Evolutionary conservation across 1,284 basidiomycete species (phyloP), one percentile per base, ranked within the genome.

Genomic region (Marasmius tenuissimus): DNA sequence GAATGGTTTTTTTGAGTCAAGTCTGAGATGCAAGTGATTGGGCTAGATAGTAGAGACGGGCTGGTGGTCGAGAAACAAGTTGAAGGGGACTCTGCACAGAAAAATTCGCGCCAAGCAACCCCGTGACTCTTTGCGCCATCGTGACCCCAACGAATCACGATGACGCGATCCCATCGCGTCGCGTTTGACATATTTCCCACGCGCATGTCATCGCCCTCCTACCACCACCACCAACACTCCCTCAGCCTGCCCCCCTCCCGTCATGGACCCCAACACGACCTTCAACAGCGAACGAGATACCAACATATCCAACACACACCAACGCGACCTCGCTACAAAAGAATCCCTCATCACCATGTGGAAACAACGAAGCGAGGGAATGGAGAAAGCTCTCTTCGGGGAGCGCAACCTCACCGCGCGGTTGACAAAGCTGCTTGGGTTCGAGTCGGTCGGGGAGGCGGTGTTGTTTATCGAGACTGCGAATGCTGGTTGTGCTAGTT

Each of bases 381-480:
- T 68, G 2, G 61, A 69, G 38, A 77, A 76, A 48, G 67, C 75
- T 40, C 62, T 76, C 7, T 77, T 72, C 51, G 74, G 76, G 10
- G 67, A 68, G 0, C 60, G 70, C 18, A 70, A 75, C 18, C 69
- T 74, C 0, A 70, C 68, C 0, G 64, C 71, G 14, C 66, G 70
- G n/a, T 69, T 80, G 3, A 78, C 76, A 1, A 61, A 65, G 3
- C 66, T 67, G 0, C 71, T 82, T 33, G 80, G 78, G 1, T 81
- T 79, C 61, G 62, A 70, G 0, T 71, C 76, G 49, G 62, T 77
- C 1, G 67, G 64, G 9, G 77, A 80, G 42, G 76, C 76, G 0
- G 72, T 79, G 55, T 67, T 73, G 4, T 67, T 69, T 14, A 68
- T 82, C 38, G 75, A 78, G 39, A 69, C 73, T 2, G 67, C 72